Conservation (phyloP, 2,329 filamentous ascomycete genomes). For the Trichophyton simii region DNA sequence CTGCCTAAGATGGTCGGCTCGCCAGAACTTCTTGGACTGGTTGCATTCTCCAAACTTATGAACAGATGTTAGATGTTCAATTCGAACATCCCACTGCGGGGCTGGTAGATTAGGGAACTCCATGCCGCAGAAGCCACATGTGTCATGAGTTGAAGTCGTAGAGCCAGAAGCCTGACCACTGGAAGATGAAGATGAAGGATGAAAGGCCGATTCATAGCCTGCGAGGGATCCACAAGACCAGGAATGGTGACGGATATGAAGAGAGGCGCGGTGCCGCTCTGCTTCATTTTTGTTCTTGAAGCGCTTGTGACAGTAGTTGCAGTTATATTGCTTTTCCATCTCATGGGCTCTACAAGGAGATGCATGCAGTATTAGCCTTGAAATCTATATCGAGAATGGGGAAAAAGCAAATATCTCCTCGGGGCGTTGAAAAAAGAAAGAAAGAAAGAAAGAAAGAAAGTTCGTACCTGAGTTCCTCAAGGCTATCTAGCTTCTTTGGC, state of each 20-base stretch:
- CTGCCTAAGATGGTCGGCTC: slow-evolving; percentile 94
- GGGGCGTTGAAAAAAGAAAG: not conserved
- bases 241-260: slow-evolving; percentile 82
- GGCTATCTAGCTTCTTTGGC: slow-evolving; percentile 82
- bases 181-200: slow-evolving; percentile 51
- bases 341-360: slow-evolving; percentile 56
- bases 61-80: slow-evolving; percentile 74
- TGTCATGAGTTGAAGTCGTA: slow-evolving; percentile 43
- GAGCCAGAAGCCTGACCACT: slow-evolving; percentile 19
- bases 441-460: not conserved
- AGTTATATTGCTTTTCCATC: slow-evolving; percentile 92
- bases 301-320: slow-evolving; percentile 79
- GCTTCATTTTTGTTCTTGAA: slow-evolving; percentile 99
- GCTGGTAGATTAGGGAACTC: slow-evolving; percentile 67
- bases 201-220: slow-evolving; percentile 69
- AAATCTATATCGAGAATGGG: not conserved
- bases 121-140: slow-evolving; percentile 89
- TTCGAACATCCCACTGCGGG: slow-evolving; percentile 75
- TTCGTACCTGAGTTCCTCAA: slow-evolving; percentile 69
- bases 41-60: slow-evolving; percentile 99
- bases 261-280: slow-evolving; percentile 87
- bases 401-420: not conserved
- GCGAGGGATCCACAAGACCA: slow-evolving; percentile 88
- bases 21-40: slow-evolving; percentile 93
- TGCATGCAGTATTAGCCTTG: slow-evolving; percentile 4